A percentile compares a stretch with the other conserved stretches of the same genome.
phyloP scores from a whole-genome alignment of 139 green algal species.

The Chlorella sorokiniana region DNA sequence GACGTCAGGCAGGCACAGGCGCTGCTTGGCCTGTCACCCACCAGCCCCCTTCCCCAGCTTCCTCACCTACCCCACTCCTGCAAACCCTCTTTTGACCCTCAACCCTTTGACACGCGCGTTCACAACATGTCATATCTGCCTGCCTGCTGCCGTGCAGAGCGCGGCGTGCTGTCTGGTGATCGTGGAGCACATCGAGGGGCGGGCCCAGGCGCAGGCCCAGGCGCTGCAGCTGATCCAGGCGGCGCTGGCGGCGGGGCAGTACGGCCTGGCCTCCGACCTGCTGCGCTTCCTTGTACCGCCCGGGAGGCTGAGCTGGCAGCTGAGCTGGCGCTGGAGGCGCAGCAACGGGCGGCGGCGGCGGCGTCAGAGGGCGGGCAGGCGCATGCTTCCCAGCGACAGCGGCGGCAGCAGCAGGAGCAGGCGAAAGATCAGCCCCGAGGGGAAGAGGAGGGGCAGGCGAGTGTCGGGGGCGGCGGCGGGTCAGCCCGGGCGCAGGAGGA shows the following conservation, averaged over 20 bases:
- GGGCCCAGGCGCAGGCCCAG: conserved; percentile 51
- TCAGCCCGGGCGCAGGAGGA: background rate
- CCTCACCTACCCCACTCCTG: background rate
- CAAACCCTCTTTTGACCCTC: background rate
- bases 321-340: background rate
- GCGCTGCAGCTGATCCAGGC: conserved; percentile 70
- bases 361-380: background rate
- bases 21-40: too few relatives aligned
- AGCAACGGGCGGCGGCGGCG: background rate
- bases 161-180: conserved; percentile 83
- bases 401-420: conserved; percentile 42
- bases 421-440: conserved; percentile 35
- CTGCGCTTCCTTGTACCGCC: conserved; percentile 81
- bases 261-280: conserved; percentile 78
- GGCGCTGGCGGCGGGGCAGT: conserved; percentile 61
- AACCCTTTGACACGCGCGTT: background rate
- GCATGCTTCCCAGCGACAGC: background rate
- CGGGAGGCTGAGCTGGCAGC: conserved; percentile 11
- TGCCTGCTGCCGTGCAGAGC: conserved; percentile 49
- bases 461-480: background rate
- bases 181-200: conserved; percentile 79
- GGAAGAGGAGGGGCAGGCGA: background rate
- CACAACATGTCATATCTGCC: too few relatives aligned
- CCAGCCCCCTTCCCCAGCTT: too few relatives aligned
- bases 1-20: too few relatives aligned